Base-by-base conservation (phyloP, 2,329 filamentous ascomycete species). In the Diaporthe capsici region DNA sequence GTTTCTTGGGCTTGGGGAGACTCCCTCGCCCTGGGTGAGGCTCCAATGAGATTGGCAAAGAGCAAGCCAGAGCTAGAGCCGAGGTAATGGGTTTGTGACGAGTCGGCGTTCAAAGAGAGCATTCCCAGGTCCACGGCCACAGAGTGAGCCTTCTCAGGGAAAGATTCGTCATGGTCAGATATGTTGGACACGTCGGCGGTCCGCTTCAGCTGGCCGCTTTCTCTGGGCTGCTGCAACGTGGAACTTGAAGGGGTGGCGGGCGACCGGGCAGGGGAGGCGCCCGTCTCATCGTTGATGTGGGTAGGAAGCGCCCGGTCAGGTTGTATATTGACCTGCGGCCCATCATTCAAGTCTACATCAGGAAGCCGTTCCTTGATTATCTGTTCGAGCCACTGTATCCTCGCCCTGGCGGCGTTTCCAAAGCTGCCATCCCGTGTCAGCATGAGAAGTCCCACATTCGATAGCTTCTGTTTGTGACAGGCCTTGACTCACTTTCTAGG, bases 381-480 rank as follows among this genome's bases (percentile, higher is more conserved):
- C 10, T 65, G 39, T 47, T 65, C 61, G 25, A 65, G 25, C 61
- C 61, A 65, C 25, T 65, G 25, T 65, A 65, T 65, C 61, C 61
- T 65, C 25, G 42, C 39, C 61, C 42, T 44, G 25, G 61, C 61
- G 9, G 61, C 39, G 17, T 65, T 28, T 10, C 39, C 42, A 34
- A 65, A 65, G 61, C 61, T 65, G 25, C 3, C 39, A 31, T 31
- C 8, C 6, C 9, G 15, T 34, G 17, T 47, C 25, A 47, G 25
- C 61, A 61, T 1, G 53, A 49, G 8, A 12, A 47, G 7, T 39
- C 20, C 2, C 6, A 7, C 22, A 6, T 42, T 4, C 34, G 6
- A 10, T 8, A 2, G 34, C 5, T 31, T 8, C 42, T 20, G 4
- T 39, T n/a, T 25, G 57, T 20, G 2, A 55, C 25, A 8, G 22